Percentiles rank a stretch among this genome's conserved stretches.
phyloP scores from a whole-genome alignment of 1,139 yeast species.

The Arxiozyma heterogenica region DNA sequence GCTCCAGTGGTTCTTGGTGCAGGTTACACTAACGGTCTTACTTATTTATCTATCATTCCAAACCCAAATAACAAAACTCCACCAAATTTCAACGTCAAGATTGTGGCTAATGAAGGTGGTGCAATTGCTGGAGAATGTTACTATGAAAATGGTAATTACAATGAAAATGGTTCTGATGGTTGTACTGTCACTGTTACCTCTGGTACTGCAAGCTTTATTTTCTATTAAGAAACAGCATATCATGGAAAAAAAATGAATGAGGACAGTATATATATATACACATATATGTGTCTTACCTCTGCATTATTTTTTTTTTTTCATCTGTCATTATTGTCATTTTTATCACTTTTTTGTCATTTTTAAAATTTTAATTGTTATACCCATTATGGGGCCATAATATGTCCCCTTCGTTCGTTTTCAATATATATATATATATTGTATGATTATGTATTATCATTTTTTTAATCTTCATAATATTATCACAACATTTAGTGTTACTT shows the following conservation, averaged over 20 bases:
- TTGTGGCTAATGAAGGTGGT: conserved; percentile 62
- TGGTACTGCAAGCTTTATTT: conserved; percentile 56
- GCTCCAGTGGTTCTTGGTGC: conserved; percentile 95
- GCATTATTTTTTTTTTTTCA: not conserved
- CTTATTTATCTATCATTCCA: conserved; percentile 88
- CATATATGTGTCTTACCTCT: no score
- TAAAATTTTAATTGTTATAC: not conserved
- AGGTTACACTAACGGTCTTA: conserved; percentile 66
- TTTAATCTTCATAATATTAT: not conserved
- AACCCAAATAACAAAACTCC: conserved; percentile 78
- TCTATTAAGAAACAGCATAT: conserved; percentile 18
- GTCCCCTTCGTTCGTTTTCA: not conserved
- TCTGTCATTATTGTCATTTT: not conserved
- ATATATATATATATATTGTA: no score
- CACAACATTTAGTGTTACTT: no score
- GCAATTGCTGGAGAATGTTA: conserved; percentile 66
- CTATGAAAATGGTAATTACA: conserved; percentile 70
- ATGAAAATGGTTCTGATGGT: conserved; percentile 66
- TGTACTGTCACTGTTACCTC: conserved; percentile 86
- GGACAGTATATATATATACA: no score
- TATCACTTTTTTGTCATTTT: no score
- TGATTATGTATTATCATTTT: not conserved
- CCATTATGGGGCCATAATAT: not conserved
- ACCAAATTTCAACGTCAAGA: conserved; percentile 80
- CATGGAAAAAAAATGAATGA: not conserved